Evolutionary conservation across 176 grass and related monocot species (phyloP), one percentile per base, ranked within the genome.

Genomic region (Stipa capillata): DNA sequence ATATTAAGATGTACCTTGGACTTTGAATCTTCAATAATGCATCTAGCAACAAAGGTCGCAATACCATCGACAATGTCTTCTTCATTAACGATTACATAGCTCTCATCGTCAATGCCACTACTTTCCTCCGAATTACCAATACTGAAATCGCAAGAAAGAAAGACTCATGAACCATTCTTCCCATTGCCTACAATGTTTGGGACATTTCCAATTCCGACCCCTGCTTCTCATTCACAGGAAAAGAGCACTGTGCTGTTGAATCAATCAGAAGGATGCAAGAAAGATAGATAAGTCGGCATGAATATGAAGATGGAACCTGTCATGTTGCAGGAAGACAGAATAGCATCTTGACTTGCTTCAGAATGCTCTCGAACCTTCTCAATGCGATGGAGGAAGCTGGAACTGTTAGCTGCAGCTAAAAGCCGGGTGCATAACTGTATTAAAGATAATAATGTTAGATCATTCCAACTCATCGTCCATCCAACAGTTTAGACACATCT

Each of bases 61-160:
- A 91, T 86, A 23, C 89, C 80, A 71, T 91, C 84, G 76, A 87
- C 45, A 39, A 91, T 84, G 71, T 91, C 80, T 23, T 91, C 84
- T 73, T 91, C 80, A 69, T 44, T 87, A 83, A 91, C 74, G 58
- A 91, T 47, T 28, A 87, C 74, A 77, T 91, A 91, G 74, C 58
- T 87, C 56, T 85, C 85, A 42, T 87, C 77, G 69, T 91, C 89
- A 60, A 91, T 87, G 16, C 75, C 48, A 50, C 48, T 50, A n/a
- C 14, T 50, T 50, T 50, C 48, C 48, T 50, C 48, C 48, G 20
- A 7, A 50, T 50, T 50, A 50, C 17, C 48, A n/a, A 20, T 8
- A 8, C 48, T 50, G 17, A 17, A n/a, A n/a, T 50, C 48, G 20
- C 48, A 50, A 14, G 48, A 50, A 50, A 50, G 18, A 50, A 50